Evolutionary conservation across 306 rosid genomes (phyloP), one percentile per base, ranked within the genome.

Genomic region (Gastrolobium villosum): DNA sequence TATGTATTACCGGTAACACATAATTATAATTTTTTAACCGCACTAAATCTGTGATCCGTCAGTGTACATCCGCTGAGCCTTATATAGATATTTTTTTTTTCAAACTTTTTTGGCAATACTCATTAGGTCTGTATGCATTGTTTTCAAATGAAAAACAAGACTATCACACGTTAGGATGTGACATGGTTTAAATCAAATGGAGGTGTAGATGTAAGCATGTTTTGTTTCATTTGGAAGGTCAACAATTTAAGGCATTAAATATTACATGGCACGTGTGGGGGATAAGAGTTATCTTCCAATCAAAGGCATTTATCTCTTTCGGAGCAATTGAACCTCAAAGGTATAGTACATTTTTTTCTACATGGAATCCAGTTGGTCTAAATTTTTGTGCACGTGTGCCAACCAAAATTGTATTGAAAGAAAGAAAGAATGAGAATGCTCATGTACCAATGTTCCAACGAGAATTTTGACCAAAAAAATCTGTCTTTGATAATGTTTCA

Each of bases 371-470:
- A 7, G 11, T 36, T 13, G 30, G 60, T 69, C 59, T 11, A 34
- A 46, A 63, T 53, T 44, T 11, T 53, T 7, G 55, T 62, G 74
- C 84, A 72, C 79, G 84, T 72, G 66, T 40, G 77, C 30, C 66
- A 26, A 56, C 77, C 54, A 72, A 40, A 39, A 72, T 2, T 55
- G n/a, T 13, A 40, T 10, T 2, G 52, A 7, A 65, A 40, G 54
- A 26, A 26, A 65, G 57, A 30, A 45, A 44, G 5, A 5, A 66
- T 1, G 44, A 8, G 6, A 3, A 71, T 53, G 11, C 10, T 43
- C 26, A 59, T 2, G 55, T 28, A 11, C 8, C 55, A 62, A 36
- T 52, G 15, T 15, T 69, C 45, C 10, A 43, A 56, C 56, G 68
- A 31, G 32, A 56, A 44, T 43, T 43, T 55, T 28, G 67, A 59